phyloP scores from a whole-genome alignment of 2,329 filamentous ascomycete species.

The Monosporascus sp. region DNA sequence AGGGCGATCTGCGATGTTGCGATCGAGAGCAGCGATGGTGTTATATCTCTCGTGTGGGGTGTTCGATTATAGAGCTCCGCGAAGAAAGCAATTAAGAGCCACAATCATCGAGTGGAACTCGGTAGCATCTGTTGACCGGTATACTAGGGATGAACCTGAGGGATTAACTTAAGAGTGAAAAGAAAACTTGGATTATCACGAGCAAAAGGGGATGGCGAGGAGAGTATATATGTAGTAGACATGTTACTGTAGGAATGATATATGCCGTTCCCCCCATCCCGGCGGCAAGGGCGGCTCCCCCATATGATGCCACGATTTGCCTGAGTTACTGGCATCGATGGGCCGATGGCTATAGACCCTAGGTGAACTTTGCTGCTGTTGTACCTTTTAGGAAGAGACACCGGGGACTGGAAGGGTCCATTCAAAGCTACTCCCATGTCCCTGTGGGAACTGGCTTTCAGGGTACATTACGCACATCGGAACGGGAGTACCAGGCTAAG shows the following conservation, averaged over 20 bases:
- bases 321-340: background rate
- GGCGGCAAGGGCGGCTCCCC: background rate
- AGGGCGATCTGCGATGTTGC: slow-evolving; percentile 16
- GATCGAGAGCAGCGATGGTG: slow-evolving; percentile 15
- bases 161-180: too few relatives aligned
- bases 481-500: too few relatives aligned
- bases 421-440: background rate
- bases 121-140: slow-evolving; percentile 13
- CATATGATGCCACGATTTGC: background rate
- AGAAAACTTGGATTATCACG: too few relatives aligned
- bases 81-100: slow-evolving; percentile 24
- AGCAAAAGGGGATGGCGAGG: too few relatives aligned
- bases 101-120: slow-evolving; percentile 14
- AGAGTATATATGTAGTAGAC: too few relatives aligned
- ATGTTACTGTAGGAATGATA: too few relatives aligned
- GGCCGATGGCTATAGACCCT: background rate
- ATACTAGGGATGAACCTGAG: too few relatives aligned
- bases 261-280: background rate
- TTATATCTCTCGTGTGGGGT: slow-evolving; percentile 3
- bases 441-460: too few relatives aligned
- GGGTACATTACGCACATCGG: too few relatives aligned
- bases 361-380: background rate
- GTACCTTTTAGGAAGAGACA: background rate
- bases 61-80: slow-evolving; percentile 22
- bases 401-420: background rate